Conservation (phyloP, 192 early-diverging fungal species). For the Radiomyces spectabilis region DNA sequence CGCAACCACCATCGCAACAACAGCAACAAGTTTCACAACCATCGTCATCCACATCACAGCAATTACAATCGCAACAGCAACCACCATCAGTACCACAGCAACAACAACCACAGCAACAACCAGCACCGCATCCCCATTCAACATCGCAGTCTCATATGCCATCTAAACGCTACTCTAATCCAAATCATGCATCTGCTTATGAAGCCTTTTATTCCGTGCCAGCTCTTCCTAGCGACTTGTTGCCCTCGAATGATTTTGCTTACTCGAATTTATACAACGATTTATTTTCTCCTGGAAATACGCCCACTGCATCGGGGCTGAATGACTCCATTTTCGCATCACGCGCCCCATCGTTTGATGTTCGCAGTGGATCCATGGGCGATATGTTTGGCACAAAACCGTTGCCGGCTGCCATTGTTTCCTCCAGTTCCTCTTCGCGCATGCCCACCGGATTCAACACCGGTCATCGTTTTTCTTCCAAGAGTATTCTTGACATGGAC, state of each 20-base stretch:
- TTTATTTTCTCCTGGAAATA: neutral
- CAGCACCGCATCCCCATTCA: no score
- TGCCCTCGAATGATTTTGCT: no score
- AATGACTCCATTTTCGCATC: neutral
- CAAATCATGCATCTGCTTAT: constrained; percentile 6
- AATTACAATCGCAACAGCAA: neutral
- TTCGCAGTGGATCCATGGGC: neutral
- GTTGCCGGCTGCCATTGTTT: neutral
- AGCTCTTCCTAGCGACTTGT: no score
- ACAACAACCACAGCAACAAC: neutral
- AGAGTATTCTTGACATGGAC: constrained; percentile 14
- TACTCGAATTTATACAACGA: neutral
- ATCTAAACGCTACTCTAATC: neutral
- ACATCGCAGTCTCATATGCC: neutral
- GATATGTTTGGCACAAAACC: neutral
- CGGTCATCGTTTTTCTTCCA: constrained; percentile 8
- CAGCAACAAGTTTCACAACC: neutral
- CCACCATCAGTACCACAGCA: neutral
- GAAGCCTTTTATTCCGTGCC: constrained; percentile 34
- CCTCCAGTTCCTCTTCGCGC: neutral
- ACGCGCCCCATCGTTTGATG: neutral
- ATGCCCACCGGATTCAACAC: constrained; percentile 5
- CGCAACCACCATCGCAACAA: neutral
- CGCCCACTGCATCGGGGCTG: neutral
- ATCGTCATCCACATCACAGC: neutral